Evolutionary conservation across 2,329 filamentous ascomycete genomes (phyloP).

Genomic region (Calonectria leucothoes): DNA sequence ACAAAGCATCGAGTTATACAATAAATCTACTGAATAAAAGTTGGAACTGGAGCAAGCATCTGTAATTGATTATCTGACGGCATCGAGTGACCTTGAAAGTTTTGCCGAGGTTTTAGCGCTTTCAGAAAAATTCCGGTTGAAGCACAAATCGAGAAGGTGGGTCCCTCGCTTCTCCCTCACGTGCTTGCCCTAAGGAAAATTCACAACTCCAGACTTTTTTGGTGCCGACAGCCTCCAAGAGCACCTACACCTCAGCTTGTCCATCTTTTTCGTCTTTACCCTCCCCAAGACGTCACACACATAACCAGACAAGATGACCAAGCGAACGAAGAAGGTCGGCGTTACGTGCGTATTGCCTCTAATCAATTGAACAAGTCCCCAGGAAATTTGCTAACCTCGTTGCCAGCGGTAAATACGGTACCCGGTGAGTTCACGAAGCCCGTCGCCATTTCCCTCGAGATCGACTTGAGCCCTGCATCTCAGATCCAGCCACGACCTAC

Average conservation of each 20-base stretch:
- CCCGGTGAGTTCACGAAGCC: conserved; percentile 73
- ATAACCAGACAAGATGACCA: conserved; percentile 81
- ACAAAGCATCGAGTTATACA: background rate
- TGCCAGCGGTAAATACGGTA: conserved; percentile 86
- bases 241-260: conserved; percentile 46
- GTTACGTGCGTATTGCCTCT: conserved; percentile 71
- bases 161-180: conserved; percentile 47
- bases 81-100: background rate
- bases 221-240: conserved; percentile 44
- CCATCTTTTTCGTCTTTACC: conserved; percentile 47
- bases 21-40: background rate
- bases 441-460: conserved; percentile 32
- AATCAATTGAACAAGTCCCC: conserved; percentile 9
- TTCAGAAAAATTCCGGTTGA: conserved; percentile 16
- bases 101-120: conserved; percentile 75
- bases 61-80: background rate
- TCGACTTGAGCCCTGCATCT: conserved; percentile 22
- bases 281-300: conserved; percentile 50
- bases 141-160: conserved; percentile 29
- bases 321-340: conserved; percentile 97
- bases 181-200: conserved; percentile 57
- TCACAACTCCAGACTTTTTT: conserved; percentile 53
- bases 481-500: conserved; percentile 27
- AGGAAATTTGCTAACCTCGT: conserved; percentile 44
- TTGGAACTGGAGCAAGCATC: background rate